Percentiles rank a stretch among this genome's conserved stretches.
These are phyloP conservation scores for Yamadazyma akitaensis DNA, from an alignment of 805 yeast genomes.

Conservation along the genomic window DNA sequence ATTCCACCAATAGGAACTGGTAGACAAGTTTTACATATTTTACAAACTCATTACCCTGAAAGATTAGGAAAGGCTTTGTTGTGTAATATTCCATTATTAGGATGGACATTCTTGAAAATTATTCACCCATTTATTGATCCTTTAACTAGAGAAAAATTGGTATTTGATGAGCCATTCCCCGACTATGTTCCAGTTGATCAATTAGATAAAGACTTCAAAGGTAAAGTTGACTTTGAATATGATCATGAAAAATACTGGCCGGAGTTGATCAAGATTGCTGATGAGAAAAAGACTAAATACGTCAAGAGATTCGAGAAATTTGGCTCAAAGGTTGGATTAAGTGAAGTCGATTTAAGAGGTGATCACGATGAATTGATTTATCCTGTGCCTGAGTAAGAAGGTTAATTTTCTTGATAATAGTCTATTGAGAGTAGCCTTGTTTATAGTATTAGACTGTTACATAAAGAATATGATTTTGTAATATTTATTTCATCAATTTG, in stretches of 20 bases:
- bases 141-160: conserved; percentile 86
- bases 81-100: conserved; percentile 91
- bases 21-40: conserved; percentile 84
- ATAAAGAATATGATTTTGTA: not conserved
- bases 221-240: conserved; percentile 79
- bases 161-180: conserved; percentile 84
- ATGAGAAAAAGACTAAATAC: conserved; percentile 57
- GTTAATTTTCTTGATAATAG: not conserved
- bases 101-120: conserved; percentile 86
- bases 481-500: not conserved
- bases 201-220: conserved; percentile 82
- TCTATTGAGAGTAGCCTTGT: not conserved
- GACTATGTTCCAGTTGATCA: conserved; percentile 79
- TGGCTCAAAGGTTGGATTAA: conserved; percentile 68
- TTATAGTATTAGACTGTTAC: not conserved
- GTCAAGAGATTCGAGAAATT: conserved; percentile 65
- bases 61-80: conserved; percentile 89
- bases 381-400: conserved; percentile 17
- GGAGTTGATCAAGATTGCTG: conserved; percentile 57
- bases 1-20: conserved; percentile 89
- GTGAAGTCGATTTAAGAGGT: conserved; percentile 76
- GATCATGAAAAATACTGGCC: conserved; percentile 81
- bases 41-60: conserved; percentile 97
- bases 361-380: conserved; percentile 25
- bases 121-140: conserved; percentile 97